Percentiles rank a stretch among this genome's conserved stretches.
Conservation (phyloP, 148 eudicot species). For the Camellia granthamiana region DNA sequence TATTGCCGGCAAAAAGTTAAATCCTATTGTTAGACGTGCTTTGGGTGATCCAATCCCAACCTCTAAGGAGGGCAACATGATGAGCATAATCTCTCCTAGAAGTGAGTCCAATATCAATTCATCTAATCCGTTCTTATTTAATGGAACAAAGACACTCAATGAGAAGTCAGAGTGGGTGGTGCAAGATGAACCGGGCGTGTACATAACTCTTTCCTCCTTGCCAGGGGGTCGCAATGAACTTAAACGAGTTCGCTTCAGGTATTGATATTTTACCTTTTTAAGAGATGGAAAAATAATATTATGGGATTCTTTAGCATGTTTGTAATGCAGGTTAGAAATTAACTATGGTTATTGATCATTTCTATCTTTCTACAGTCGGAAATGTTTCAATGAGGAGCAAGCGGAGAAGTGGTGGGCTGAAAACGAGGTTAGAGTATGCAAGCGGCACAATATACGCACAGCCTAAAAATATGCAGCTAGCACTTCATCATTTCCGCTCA, state of each 20-base stretch:
- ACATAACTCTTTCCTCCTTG: slow-evolving; percentile 72
- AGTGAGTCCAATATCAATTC: slow-evolving; percentile 42
- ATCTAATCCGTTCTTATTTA: slow-evolving; percentile 29
- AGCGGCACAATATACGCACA: slow-evolving; percentile 56
- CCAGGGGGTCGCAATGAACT: slow-evolving; percentile 77
- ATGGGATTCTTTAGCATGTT: background rate
- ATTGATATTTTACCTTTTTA: slow-evolving; percentile 17
- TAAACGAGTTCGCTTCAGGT: slow-evolving; percentile 97
- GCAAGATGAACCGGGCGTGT: slow-evolving; percentile 89
- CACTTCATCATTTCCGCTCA: background rate
- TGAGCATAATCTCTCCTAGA: slow-evolving; percentile 41
- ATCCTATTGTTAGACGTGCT: slow-evolving; percentile 22
- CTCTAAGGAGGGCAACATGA: slow-evolving; percentile 36
- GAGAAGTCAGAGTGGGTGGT: slow-evolving; percentile 66
- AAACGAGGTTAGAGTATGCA: slow-evolving; percentile 55
- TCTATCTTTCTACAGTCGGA: slow-evolving; percentile 62
- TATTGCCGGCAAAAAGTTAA: slow-evolving; percentile 33
- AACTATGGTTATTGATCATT: background rate
- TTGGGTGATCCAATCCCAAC: slow-evolving; percentile 24
- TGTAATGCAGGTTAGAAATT: background rate
- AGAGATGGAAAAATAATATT: no score
- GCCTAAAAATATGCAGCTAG: slow-evolving; percentile 13
- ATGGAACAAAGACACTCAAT: slow-evolving; percentile 48
- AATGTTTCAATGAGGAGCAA: slow-evolving; percentile 73
- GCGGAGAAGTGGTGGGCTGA: slow-evolving; percentile 99